Evolutionary conservation across 192 early-diverging fungal genomes (phyloP), one percentile per base, ranked within the genome.

Genomic region (Chytriomyces sp.): DNA sequence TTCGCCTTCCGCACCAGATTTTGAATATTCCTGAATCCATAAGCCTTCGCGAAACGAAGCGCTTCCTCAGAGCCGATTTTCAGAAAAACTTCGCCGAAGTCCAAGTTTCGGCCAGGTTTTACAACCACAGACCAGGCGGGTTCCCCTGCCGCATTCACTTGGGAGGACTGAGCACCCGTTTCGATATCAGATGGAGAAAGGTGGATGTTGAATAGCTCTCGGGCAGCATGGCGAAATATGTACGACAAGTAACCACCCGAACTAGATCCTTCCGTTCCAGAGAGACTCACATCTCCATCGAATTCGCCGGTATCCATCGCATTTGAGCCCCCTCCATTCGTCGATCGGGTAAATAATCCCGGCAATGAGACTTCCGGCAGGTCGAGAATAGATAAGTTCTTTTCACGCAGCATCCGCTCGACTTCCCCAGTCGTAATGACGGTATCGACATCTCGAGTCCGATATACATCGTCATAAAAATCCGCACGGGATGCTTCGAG

Each of bases 1-100:
- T 97, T 96, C 62, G 97, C 87, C 81, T 98, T 99, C n/a, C 98
- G 91, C 50, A 99, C 95, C 66, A 99, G 83, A 69, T 97, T 98
- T 82, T 99, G 98, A 70, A 99, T 93, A 78, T 99, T 97, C 11
- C 95, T 86, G 87, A 99, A 99, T 7, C 98, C 97, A 82, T 98
- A 97, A 1, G 93, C 92, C 0, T 91, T 82, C 6, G 93, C 95
- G 87, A 99, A 98, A 73, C 84, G 83, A 43, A 99, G 86, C 10
- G 87, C 70, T 45, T 75, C 75, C 43, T 62, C 63, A n/a, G 10
- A 24, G 50, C 73, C 70, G 6, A 76, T 48, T 3, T 48, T 83
- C 72, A 64, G 85, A 59, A 65, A 91, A 78, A 28, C 86, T 86
- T 69, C 92, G 79, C 77, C 95, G 53, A 92, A 92, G 80, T 98